Evolutionary conservation across 495 filamentous ascomycete species (phyloP).

Genomic region (Penicillium coffeae): DNA sequence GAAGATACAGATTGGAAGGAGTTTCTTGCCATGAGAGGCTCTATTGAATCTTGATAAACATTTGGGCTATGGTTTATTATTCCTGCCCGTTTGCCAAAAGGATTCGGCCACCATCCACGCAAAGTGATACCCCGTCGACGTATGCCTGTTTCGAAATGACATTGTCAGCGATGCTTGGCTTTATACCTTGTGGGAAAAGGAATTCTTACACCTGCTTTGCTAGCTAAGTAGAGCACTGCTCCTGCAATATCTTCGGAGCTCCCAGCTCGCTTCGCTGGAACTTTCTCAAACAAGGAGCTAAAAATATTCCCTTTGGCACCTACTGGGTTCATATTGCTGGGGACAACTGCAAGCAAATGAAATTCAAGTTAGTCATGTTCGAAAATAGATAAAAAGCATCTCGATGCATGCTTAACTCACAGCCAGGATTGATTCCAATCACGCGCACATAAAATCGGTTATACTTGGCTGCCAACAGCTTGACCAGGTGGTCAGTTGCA

Average conservation of each 20-base stretch:
- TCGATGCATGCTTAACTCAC: slow-evolving; percentile 35
- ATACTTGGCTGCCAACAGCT: slow-evolving; percentile 39
- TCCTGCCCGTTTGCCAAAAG: slow-evolving; percentile 38
- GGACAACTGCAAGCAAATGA: slow-evolving; percentile 29
- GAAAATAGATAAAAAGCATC: neutral
- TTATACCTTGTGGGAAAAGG: neutral
- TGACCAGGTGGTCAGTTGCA: slow-evolving; percentile 43
- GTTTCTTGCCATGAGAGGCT: too few species aligned
- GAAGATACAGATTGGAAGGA: too few species aligned
- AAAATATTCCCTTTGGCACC: slow-evolving; percentile 42
- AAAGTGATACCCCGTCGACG: slow-evolving; percentile 35
- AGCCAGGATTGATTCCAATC: slow-evolving; percentile 43
- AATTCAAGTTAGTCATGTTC: neutral
- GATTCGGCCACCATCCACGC: slow-evolving; percentile 34
- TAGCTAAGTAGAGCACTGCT: slow-evolving; percentile 36
- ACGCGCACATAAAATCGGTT: slow-evolving; percentile 41
- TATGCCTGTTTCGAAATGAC: slow-evolving; percentile 25
- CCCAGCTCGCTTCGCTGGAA: slow-evolving; percentile 40
- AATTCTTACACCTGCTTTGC: slow-evolving; percentile 34
- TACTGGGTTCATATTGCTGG: slow-evolving; percentile 47
- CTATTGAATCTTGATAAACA: too few species aligned
- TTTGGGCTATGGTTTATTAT: too few species aligned
- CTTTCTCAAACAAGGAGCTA: slow-evolving; percentile 38
- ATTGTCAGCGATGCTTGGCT: slow-evolving; percentile 6
- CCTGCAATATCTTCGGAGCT: slow-evolving; percentile 38